Evolutionary conservation across 163 green algal species (phyloP), one percentile per base, ranked within the genome.

Genomic region (Chlamydomonas reinhardtii): DNA sequence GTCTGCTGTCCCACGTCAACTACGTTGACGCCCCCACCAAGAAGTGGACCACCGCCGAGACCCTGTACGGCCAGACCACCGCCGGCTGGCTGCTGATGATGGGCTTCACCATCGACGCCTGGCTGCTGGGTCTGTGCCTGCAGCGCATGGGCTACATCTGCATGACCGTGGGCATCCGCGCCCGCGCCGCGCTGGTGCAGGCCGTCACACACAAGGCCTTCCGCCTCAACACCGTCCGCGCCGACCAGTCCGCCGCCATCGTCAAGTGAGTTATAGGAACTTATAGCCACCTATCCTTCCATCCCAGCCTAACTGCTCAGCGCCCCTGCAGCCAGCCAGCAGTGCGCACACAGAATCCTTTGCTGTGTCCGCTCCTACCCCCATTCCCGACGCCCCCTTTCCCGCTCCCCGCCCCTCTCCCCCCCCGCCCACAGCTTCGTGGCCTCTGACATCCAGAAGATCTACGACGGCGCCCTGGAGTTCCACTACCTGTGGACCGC

Each of bases 401-500:
- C 56, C 59, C 1, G 20, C 24, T 9, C 2, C 11, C 56, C 8
- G 59, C 59, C 59, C 2, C 59, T 1, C 59, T n/a, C 24, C 59
- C 59, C 0, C 59, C 59, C 12, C 2, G 3, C 39, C 39, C 39
- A 48, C 59, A 90, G 81, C 74, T 94, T 94, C 75, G 86, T 93
- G 59, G 85, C 89, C 16, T 89, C 82, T 20, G 90, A 94, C 72
- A 94, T 94, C 72, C 89, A 92, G 82, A 93, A 94, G 86, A 89
- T 94, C 74, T 94, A 91, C 71, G 91, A 95, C 35, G 92, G 92
- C 39, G 75, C 79, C 27, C 43, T 87, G 77, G 91, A 93, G 89
- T 90, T 94, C 69, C 91, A 94, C 88, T 94, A 92, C 88, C 88
- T 94, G 78, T 94, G 91, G 91, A 92, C 89, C 19, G 84, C 88